These are phyloP conservation scores for Lipomyces orientalis DNA, from an alignment of 805 yeast genomes.

Conservation along the genomic window DNA sequence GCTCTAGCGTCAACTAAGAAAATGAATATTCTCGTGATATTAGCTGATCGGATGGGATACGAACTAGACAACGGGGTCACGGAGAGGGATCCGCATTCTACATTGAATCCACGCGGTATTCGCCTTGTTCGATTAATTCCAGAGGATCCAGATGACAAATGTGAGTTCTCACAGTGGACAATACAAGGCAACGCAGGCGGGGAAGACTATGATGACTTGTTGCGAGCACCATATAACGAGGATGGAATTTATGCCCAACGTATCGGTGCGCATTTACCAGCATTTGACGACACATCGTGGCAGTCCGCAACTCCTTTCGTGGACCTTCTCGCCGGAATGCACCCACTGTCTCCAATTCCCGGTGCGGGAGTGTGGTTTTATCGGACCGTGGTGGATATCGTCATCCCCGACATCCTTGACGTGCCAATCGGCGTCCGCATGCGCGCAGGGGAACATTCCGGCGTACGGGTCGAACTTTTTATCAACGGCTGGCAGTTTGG, in stretches of 20 bases:
- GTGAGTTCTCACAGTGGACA: slow-evolving; percentile 25
- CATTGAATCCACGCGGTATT: slow-evolving; percentile 29
- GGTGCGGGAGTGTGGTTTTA: slow-evolving; percentile 25
- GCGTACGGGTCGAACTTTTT: slow-evolving; percentile 31
- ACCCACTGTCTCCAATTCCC: background rate
- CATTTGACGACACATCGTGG: slow-evolving; percentile 14
- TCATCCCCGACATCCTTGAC: slow-evolving; percentile 21
- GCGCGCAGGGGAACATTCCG: slow-evolving; percentile 9
- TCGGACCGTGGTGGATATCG: slow-evolving; percentile 19
- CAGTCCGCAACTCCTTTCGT: slow-evolving; percentile 12
- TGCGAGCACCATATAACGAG: slow-evolving; percentile 33
- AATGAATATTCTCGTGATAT: slow-evolving; percentile 21
- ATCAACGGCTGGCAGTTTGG: slow-evolving; percentile 35
- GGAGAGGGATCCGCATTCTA: slow-evolving; percentile 16
- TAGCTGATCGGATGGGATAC: slow-evolving; percentile 30
- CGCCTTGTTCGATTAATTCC: slow-evolving; percentile 10
- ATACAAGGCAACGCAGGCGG: slow-evolving; percentile 32
- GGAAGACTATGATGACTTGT: slow-evolving; percentile 24
- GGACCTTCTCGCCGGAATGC: slow-evolving; percentile 7
- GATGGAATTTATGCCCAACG: slow-evolving; percentile 28
- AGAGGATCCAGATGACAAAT: slow-evolving; percentile 2
- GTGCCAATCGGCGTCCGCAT: slow-evolving; percentile 27
- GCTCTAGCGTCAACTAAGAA: background rate
- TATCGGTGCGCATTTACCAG: slow-evolving; percentile 30
- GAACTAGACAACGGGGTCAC: slow-evolving; percentile 20